phyloP scores from a whole-genome alignment of 352 stramenopile genomes.

The Phytophthora rubi region DNA sequence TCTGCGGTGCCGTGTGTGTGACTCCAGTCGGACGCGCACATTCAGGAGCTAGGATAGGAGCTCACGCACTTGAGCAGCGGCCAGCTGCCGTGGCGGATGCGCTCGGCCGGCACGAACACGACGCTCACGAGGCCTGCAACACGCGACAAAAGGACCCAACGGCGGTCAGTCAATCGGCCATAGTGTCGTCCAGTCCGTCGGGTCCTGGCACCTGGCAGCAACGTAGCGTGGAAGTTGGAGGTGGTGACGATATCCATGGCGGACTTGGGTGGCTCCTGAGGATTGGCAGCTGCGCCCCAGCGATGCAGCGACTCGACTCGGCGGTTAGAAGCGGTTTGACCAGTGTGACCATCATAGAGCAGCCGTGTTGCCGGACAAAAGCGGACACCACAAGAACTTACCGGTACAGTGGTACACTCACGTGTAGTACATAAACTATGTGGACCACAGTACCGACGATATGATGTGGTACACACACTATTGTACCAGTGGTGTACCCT shows the following conservation, averaged over 20 bases:
- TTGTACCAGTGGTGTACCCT: constrained; percentile 6
- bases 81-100: constrained; percentile 80
- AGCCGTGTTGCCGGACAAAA: constrained; percentile 1
- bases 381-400: constrained; percentile 3
- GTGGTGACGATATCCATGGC: constrained; percentile 88
- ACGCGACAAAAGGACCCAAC: background rate
- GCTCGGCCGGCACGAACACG: constrained; percentile 76
- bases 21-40: constrained; percentile 24
- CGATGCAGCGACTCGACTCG: background rate
- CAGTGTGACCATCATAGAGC: background rate
- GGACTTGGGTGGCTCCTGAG: background rate
- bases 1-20: background rate
- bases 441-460: background rate
- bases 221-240: constrained; percentile 89
- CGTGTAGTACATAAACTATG: background rate
- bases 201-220: constrained; percentile 65
- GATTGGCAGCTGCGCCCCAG: background rate
- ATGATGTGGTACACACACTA: constrained; percentile 18
- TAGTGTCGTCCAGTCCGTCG: constrained; percentile 21
- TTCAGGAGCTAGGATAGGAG: constrained; percentile 18
- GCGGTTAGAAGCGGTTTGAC: constrained; percentile 5
- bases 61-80: constrained; percentile 79
- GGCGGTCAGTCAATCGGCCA: background rate
- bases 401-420: background rate
- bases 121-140: constrained; percentile 75